Conservation (phyloP, 2,329 filamentous ascomycete genomes). For the Pyrenophora seminiperda region DNA sequence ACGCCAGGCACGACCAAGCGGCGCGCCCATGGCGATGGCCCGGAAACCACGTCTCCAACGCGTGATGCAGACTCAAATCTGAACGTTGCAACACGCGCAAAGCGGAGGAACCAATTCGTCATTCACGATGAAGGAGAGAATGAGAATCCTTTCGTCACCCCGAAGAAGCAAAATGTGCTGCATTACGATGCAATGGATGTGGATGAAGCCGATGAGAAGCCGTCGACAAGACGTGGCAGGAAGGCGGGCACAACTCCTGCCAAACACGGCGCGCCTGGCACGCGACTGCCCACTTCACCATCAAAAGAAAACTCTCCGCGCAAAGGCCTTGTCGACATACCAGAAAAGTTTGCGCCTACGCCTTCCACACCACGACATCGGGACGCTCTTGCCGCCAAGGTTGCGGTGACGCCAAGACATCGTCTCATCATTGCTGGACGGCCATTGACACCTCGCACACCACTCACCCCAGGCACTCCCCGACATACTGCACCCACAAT, state of each 20-base stretch:
- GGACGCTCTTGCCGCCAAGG: slow-evolving; percentile 72
- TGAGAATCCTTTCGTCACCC: slow-evolving; percentile 61
- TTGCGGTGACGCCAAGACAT: slow-evolving; percentile 81
- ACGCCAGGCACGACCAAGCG: slow-evolving; percentile 33
- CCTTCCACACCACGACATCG: slow-evolving; percentile 78
- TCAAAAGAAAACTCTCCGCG: slow-evolving; percentile 55
- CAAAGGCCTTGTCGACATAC: slow-evolving; percentile 56
- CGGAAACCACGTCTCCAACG: slow-evolving; percentile 32
- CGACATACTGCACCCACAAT: slow-evolving; percentile 70
- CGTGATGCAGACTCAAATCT: slow-evolving; percentile 31
- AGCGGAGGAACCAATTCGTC: slow-evolving; percentile 52
- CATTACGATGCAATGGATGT: slow-evolving; percentile 54
- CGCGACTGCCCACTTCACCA: slow-evolving; percentile 52
- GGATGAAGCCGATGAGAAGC: slow-evolving; percentile 48
- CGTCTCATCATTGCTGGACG: slow-evolving; percentile 78
- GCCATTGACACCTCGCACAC: slow-evolving; percentile 77
- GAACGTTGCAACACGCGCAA: slow-evolving; percentile 45
- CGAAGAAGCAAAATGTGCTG: slow-evolving; percentile 39
- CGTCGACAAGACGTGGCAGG: slow-evolving; percentile 44
- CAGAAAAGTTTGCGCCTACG: slow-evolving; percentile 53
- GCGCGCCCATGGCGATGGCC: slow-evolving; percentile 11
- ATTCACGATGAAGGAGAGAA: slow-evolving; percentile 69
- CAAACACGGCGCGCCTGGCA: slow-evolving; percentile 55
- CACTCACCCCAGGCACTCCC: slow-evolving; percentile 74
- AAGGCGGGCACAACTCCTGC: slow-evolving; percentile 48